Evolutionary conservation across 1,284 basidiomycete species (phyloP).

Genomic region (Microbotryum lychnidis-dioicae): DNA sequence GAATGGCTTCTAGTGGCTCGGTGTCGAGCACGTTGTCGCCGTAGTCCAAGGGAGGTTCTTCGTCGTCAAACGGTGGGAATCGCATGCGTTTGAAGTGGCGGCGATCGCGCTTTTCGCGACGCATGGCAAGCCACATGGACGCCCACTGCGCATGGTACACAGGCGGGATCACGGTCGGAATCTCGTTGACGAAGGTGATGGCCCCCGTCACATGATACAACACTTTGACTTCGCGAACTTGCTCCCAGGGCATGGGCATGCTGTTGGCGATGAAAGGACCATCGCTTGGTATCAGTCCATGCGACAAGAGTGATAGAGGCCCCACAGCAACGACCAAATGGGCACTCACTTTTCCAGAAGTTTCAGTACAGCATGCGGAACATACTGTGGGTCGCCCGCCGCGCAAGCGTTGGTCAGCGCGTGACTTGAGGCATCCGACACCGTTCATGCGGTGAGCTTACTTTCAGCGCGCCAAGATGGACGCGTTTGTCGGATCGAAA

Average conservation of each 20-base stretch:
- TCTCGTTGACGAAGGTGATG: slow-evolving; percentile 98
- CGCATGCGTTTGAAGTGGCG: slow-evolving; percentile 99
- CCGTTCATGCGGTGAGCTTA: slow-evolving; percentile 4
- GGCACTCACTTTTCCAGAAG: slow-evolving; percentile 68
- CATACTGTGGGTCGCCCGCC: slow-evolving; percentile 38
- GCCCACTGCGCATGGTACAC: slow-evolving; percentile 99
- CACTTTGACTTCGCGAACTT: slow-evolving; percentile 93
- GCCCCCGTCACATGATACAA: slow-evolving; percentile 99
- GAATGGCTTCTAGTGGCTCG: slow-evolving; percentile 95
- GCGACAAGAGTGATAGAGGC: too few relatives aligned
- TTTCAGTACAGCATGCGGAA: slow-evolving; percentile 99
- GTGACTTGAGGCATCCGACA: neutral
- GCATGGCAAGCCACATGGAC: slow-evolving; percentile 99
- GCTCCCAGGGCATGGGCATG: slow-evolving; percentile 98
- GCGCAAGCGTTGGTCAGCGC: neutral
- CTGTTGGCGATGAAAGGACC: neutral
- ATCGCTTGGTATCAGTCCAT: neutral
- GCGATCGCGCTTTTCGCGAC: slow-evolving; percentile 95
- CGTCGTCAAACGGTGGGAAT: slow-evolving; percentile 99
- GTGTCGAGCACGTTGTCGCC: slow-evolving; percentile 98
- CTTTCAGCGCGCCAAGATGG: slow-evolving; percentile 30
- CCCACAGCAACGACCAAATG: neutral
- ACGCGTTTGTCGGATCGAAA: slow-evolving; percentile 97
- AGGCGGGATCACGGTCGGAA: slow-evolving; percentile 91
- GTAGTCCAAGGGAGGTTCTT: slow-evolving; percentile 96